Percentiles rank a stretch among this genome's conserved stretches.
These are phyloP conservation scores for Diaporthe ilicicola DNA, from an alignment of 2,329 filamentous ascomycete species.

Conservation along the genomic window DNA sequence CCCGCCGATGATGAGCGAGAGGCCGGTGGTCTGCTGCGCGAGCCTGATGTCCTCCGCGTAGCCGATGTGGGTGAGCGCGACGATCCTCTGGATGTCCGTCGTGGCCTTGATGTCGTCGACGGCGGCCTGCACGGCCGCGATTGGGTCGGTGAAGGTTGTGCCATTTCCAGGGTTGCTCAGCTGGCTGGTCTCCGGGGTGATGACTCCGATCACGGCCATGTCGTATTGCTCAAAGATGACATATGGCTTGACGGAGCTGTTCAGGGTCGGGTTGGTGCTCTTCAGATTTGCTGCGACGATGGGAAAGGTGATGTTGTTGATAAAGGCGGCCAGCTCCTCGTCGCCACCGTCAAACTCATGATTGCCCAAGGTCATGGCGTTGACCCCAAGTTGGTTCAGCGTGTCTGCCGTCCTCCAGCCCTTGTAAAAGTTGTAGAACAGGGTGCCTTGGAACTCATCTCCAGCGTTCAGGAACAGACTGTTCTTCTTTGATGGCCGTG, in stretches of 20 bases:
- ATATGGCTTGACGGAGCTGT: slow-evolving; percentile 71
- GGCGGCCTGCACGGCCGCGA: slow-evolving; percentile 66
- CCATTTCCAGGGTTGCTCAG: slow-evolving; percentile 65
- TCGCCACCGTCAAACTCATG: slow-evolving; percentile 74
- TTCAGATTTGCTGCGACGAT: slow-evolving; percentile 70
- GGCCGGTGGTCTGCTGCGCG: slow-evolving; percentile 65
- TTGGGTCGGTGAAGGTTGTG: slow-evolving; percentile 66
- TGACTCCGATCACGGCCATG: slow-evolving; percentile 69
- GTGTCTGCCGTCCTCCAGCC: slow-evolving; percentile 75
- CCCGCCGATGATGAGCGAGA: slow-evolving; percentile 74
- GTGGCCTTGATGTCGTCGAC: slow-evolving; percentile 68
- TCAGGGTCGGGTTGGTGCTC: slow-evolving; percentile 66
- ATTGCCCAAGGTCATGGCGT: slow-evolving; percentile 74
- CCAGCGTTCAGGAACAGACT: slow-evolving; percentile 71
- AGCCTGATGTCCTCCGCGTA: slow-evolving; percentile 71
- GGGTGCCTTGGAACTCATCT: slow-evolving; percentile 75
- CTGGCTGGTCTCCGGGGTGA: slow-evolving; percentile 66
- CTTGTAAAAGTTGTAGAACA: slow-evolving; percentile 73
- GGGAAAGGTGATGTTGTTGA: slow-evolving; percentile 71
- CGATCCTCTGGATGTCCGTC: slow-evolving; percentile 70
- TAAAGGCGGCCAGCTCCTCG: slow-evolving; percentile 67
- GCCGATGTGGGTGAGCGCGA: slow-evolving; percentile 73
- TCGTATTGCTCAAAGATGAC: slow-evolving; percentile 69
- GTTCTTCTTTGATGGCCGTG: slow-evolving; percentile 65
- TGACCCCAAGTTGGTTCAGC: slow-evolving; percentile 71